A percentile compares a stretch with the other conserved stretches of the same genome.
Evolutionary conservation across 208 protist genomes (phyloP).

Genomic region (Novymonas esmeraldas): DNA sequence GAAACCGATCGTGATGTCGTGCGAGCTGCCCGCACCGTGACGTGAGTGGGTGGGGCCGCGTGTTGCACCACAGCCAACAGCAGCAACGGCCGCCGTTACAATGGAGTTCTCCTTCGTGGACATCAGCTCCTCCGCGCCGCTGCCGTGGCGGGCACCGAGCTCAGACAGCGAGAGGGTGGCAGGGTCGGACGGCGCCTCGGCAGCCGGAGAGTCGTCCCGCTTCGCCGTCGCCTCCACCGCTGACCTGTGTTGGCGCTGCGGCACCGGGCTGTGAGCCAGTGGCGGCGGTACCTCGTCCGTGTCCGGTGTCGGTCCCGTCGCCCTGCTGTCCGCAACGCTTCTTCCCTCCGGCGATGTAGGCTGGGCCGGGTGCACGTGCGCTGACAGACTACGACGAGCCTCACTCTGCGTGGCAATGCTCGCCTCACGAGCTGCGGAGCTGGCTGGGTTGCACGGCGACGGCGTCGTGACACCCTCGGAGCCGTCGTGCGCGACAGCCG

Average conservation of each 20-base stretch:
- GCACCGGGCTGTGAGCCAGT: background rate
- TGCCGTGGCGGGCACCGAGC: background rate
- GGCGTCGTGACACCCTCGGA: slow-evolving; percentile 9
- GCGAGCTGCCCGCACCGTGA: background rate
- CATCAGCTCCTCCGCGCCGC: background rate
- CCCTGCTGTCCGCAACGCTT: background rate
- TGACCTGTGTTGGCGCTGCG: background rate
- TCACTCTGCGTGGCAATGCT: slow-evolving; percentile 4
- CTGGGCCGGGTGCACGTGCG: slow-evolving; percentile 8
- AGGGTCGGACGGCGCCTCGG: slow-evolving; percentile 19
- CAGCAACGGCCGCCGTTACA: background rate
- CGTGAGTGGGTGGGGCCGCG: background rate
- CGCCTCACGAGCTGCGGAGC: background rate
- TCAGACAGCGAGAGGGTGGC: slow-evolving; percentile 15
- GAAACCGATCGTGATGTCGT: background rate
- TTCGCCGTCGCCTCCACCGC: background rate
- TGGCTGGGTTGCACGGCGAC: slow-evolving; percentile 2
- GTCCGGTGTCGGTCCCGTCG: background rate
- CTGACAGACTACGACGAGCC: slow-evolving; percentile 8
- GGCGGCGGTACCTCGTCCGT: slow-evolving; percentile 14
- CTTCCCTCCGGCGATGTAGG: background rate
- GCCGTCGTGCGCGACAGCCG: slow-evolving; percentile 10
- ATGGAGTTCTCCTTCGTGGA: background rate
- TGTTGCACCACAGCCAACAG: background rate
- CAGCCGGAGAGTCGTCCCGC: background rate